These are phyloP conservation scores for Boletus semigastroideus DNA, from an alignment of 1,284 basidiomycete species.

Conservation along the genomic window DNA sequence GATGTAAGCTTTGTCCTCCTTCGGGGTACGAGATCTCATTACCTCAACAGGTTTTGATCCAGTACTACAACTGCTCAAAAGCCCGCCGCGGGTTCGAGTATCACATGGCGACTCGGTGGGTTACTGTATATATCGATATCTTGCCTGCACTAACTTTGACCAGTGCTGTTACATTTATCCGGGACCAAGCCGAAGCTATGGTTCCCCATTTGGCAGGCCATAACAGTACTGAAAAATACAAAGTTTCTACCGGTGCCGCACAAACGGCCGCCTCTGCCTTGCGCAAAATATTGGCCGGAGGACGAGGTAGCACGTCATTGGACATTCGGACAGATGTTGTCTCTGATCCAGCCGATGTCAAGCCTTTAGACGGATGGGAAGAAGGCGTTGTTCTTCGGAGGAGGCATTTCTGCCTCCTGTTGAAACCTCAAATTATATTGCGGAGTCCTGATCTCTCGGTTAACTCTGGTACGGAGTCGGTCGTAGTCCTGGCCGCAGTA, in stretches of 20 bases:
- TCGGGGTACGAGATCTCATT: constrained; percentile 3
- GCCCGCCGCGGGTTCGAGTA: constrained; percentile 81
- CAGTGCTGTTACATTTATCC: constrained; percentile 82
- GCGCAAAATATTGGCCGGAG: constrained; percentile 59
- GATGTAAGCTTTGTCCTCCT: constrained; percentile 50
- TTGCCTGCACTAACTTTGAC: constrained; percentile 7
- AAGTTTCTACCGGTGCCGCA: constrained; percentile 43
- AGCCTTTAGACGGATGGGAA: constrained; percentile 72
- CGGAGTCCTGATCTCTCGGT: constrained; percentile 42
- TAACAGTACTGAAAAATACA: constrained; percentile 35
- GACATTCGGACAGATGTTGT: constrained; percentile 38
- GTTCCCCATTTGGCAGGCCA: constrained; percentile 35
- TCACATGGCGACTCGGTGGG: constrained; percentile 82
- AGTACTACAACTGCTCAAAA: constrained; percentile 87
- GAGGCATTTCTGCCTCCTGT: constrained; percentile 78
- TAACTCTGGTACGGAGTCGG: constrained; percentile 58
- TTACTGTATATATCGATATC: constrained; percentile 4
- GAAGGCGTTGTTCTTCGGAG: constrained; percentile 66
- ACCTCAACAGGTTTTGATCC: constrained; percentile 67
- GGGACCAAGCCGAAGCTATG: constrained; percentile 68
- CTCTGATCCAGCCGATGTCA: constrained; percentile 36
- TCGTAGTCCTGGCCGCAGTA: constrained; percentile 80
- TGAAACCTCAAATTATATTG: constrained; percentile 91
- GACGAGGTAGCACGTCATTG: constrained; percentile 45
- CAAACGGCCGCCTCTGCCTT: constrained; percentile 63